Base-by-base conservation (phyloP, 2,329 filamentous ascomycete species). In the Fusarium compactum region DNA sequence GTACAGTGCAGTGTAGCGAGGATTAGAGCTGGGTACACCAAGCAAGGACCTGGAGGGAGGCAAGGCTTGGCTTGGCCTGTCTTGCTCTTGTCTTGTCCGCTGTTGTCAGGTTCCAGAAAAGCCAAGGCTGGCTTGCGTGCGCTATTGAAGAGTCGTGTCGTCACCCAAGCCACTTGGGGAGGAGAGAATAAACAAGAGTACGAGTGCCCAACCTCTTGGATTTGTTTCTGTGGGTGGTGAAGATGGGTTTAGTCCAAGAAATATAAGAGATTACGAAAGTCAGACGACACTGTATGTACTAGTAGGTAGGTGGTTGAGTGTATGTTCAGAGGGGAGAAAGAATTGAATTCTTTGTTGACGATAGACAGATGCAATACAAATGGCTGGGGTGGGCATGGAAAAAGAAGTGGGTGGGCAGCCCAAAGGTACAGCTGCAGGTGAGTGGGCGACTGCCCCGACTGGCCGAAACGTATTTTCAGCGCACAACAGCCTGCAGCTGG, bases 101-200 rank as follows among this genome's bases (percentile, higher is more conserved):
- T 43, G 50, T 43, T 43, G 50, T 53, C 50, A 53, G 18, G 50
- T 53, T 53, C 40, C 24, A 43, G 56, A 64, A 65, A 59, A 58
- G 69, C 61, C 69, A 71, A 71, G 69, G 57, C 61, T 62, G 68
- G 69, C 69, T 57, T 71, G 60, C 61, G 65, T 71, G 69, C 69
- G 65, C 69, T 71, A 71, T 67, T 59, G 65, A 51, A 51, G 41
- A 71, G 69, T 71, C 57, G 69, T 71, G 69, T 71, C 69, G 69
- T 71, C 69, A 71, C 69, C 43, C 57, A 69, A 69, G 69, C 61
- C 69, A 59, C 53, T 69, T 58, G 32, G 27, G 27, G 24, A 48
- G 45, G 52, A 52, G 48, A 45, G 40, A 62, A 62, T 64, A 34
- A 65, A 54, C 62, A 65, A 51, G 55, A 52, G 61, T 45, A 52